phyloP scores from a whole-genome alignment of 768 basidiomycete species.

The Boletus speciosus region DNA sequence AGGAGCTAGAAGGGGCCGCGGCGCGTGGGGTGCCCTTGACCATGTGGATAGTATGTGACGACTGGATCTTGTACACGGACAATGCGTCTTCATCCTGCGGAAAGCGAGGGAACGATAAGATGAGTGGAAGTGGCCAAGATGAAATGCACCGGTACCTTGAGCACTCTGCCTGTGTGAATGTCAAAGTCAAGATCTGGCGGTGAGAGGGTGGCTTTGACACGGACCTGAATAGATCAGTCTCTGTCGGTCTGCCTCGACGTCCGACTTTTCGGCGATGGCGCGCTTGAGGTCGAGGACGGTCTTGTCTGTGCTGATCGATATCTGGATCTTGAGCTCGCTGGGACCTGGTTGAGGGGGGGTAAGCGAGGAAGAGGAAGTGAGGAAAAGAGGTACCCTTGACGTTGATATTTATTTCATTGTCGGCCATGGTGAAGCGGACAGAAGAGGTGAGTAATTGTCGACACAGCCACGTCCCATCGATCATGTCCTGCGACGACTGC shows the following conservation, averaged over 20 bases:
- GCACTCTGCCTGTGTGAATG: constrained; percentile 52
- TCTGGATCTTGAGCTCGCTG: constrained; percentile 88
- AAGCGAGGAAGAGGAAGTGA: neutral
- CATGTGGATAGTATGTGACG: constrained; percentile 88
- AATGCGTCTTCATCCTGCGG: constrained; percentile 77
- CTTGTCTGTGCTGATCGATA: constrained; percentile 77
- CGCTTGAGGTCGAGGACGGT: constrained; percentile 89
- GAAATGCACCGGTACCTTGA: constrained; percentile 49
- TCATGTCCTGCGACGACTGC: constrained; percentile 49
- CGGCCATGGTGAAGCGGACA: constrained; percentile 45
- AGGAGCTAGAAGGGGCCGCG: constrained; percentile 32
- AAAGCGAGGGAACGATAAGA: constrained; percentile 6
- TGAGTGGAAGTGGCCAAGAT: neutral
- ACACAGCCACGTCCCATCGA: constrained; percentile 19
- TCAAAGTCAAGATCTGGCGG: neutral
- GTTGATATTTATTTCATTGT: constrained; percentile 61
- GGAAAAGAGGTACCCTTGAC: constrained; percentile 54
- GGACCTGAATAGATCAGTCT: constrained; percentile 89
- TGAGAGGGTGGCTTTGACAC: constrained; percentile 19
- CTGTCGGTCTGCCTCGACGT: constrained; percentile 84
- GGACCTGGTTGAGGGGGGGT: constrained; percentile 50
- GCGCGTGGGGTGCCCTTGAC: constrained; percentile 75
- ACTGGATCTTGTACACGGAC: constrained; percentile 86
- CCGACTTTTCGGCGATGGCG: constrained; percentile 79
- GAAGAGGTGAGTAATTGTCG: neutral